Base-by-base conservation (phyloP, 352 stramenopile genomes). In the Globisporangium lucens region DNA sequence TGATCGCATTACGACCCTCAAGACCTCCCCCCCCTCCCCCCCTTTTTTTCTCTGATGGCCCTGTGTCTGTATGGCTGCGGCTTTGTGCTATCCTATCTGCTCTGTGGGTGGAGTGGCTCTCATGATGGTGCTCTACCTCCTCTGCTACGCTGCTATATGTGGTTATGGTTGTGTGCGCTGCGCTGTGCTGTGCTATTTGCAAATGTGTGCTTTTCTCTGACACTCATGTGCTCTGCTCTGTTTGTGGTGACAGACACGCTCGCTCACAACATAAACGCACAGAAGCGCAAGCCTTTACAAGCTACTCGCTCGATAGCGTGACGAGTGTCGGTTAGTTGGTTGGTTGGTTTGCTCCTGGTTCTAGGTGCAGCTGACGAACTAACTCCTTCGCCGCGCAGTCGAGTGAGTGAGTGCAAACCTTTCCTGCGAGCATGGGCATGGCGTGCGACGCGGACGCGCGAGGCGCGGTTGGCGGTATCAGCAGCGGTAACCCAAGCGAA, bases 361-460 rank as follows among this genome's bases (percentile, higher is more conserved):
- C 36, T 43, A 13, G 53, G 53, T 35, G 35, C 57, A 63, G 57
- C 38, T 29, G 36, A 43, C 36, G 36, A 55, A 47, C 41, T 56
- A 27, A 3, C 22, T 43, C 15, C 53, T 59, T 59, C 53, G 29
- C 53, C 43, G 15, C 61, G 61, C 22, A 47, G 47, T 67, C 61
- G 61, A 67, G 33, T 47, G 47, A 58, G 49, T 36, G 29, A 33
- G 46, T 29, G 6, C 8, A 29, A 4, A 46, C 15, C 58, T 24
- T 22, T 7, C 17, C 15, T 38, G 7, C 12, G 2, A 76, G 22
- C 57, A 93, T 90, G 82, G 82, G 82, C 22, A 89, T 93, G 84
- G 82, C 78, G 60, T 87, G 75, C 59, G 81, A 90, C 56, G 70
- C 77, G 55, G 79, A 90, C 35, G 65, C 65, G 72, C 78, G 75